A percentile compares a stretch with the other conserved stretches of the same genome.
phyloP scores from a whole-genome alignment of 2,329 filamentous ascomycete species.

The Trichoderma citrinoviride region DNA sequence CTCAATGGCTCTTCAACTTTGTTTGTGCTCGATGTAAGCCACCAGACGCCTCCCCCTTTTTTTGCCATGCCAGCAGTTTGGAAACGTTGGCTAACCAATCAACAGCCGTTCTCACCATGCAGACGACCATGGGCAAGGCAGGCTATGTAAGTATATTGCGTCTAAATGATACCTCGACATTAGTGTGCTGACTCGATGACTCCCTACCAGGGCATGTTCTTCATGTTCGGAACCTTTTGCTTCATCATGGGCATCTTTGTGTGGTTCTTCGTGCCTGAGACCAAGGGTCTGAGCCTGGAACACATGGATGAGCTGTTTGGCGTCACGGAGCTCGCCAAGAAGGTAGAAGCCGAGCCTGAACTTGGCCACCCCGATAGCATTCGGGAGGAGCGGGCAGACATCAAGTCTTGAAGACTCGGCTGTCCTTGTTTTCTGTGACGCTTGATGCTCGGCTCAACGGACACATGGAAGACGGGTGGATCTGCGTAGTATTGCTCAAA shows the following conservation, averaged over 20 bases:
- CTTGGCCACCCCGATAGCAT: constrained; percentile 29
- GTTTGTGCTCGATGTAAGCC: constrained; percentile 58
- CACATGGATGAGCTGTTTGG: constrained; percentile 67
- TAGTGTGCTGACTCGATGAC: background rate
- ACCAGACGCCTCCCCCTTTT: background rate
- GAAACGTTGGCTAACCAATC: background rate
- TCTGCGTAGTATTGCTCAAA: background rate
- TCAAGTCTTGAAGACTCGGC: constrained; percentile 20
- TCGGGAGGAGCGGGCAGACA: constrained; percentile 27
- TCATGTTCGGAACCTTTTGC: constrained; percentile 67
- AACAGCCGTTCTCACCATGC: constrained; percentile 61
- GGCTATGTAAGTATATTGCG: constrained; percentile 38
- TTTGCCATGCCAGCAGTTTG: background rate
- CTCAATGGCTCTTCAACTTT: constrained; percentile 74
- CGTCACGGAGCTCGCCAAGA: constrained; percentile 45
- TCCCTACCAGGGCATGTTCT: constrained; percentile 54
- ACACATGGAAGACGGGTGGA: background rate
- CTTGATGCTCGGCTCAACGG: background rate
- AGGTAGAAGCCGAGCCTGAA: constrained; percentile 35
- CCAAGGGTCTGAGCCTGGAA: constrained; percentile 63
- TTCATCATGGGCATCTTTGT: constrained; percentile 64
- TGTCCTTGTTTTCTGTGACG: background rate
- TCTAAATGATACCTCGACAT: no score
- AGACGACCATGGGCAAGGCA: constrained; percentile 49
- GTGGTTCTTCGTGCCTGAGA: constrained; percentile 68